A percentile compares a stretch with the other conserved stretches of the same genome.
These are phyloP conservation scores for Phalaenopsis hybrid DNA, from an alignment of 116 monocot genomes.

Conservation along the genomic window DNA sequence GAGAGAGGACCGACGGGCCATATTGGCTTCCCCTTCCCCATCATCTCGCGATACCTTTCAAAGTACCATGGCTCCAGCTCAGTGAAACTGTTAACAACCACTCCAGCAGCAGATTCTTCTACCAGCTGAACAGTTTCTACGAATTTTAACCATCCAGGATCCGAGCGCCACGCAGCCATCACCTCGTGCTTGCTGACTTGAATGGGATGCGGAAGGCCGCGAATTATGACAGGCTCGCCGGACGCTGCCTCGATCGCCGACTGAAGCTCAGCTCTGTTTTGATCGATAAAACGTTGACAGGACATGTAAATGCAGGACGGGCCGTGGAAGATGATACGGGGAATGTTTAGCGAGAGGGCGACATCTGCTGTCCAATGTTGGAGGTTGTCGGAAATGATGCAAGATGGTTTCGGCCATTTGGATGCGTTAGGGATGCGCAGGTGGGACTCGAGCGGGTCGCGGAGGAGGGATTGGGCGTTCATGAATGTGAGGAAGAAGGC, in stretches of 20 bases:
- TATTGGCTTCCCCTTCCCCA: constrained; percentile 19
- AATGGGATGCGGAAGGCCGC: background rate
- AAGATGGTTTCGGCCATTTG: background rate
- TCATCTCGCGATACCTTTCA: constrained; percentile 14
- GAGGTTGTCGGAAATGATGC: background rate
- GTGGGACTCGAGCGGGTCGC: constrained; percentile 7
- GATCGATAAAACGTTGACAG: background rate
- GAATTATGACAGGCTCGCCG: background rate
- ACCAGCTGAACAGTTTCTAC: background rate
- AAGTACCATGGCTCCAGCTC: constrained; percentile 31
- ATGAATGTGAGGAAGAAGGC: background rate
- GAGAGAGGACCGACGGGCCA: constrained; percentile 43
- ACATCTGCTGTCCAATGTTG: background rate
- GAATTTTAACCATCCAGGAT: background rate
- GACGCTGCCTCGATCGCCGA: background rate
- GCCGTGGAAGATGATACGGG: background rate
- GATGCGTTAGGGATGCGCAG: background rate
- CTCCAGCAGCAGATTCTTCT: constrained; percentile 12
- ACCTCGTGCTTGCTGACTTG: background rate
- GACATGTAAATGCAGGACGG: background rate
- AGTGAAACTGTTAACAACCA: constrained; percentile 36
- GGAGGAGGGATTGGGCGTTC: background rate
- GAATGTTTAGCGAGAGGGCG: background rate
- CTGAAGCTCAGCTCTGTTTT: background rate
- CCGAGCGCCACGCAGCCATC: background rate